Evolutionary conservation across 2,329 filamentous ascomycete genomes (phyloP).

Genomic region (Leptographium radiaticola): DNA sequence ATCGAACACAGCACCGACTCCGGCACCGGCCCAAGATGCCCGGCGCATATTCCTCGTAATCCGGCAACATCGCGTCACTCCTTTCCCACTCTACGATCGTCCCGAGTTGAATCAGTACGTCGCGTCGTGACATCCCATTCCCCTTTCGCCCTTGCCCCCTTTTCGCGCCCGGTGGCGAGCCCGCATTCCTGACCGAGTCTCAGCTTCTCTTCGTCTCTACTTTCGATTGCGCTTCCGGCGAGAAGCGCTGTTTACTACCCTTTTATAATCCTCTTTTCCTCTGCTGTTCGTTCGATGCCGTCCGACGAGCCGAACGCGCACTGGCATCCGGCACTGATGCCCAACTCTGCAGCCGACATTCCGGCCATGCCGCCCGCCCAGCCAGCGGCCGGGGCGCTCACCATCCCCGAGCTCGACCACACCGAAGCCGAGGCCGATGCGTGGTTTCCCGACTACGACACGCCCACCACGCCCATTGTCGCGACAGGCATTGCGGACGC

Average conservation of each 20-base stretch:
- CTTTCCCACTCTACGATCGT: neutral
- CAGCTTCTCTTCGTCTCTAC: neutral
- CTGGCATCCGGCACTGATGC: slow-evolving; percentile 41
- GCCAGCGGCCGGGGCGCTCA: neutral
- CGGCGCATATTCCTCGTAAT: slow-evolving; percentile 4
- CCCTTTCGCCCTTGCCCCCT: neutral
- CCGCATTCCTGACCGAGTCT: neutral
- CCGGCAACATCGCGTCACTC: neutral
- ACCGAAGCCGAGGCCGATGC: slow-evolving; percentile 11
- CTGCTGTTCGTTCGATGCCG: slow-evolving; percentile 21
- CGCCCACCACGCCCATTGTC: neutral
- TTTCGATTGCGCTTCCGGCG: neutral
- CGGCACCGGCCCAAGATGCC: slow-evolving; percentile 4
- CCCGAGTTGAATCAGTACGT: neutral
- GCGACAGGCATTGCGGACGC: neutral
- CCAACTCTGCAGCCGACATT: slow-evolving; percentile 19
- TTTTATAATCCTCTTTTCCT: neutral
- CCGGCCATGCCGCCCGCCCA: neutral
- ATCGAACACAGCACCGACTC: neutral
- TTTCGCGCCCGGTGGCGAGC: neutral
- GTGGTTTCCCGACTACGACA: slow-evolving; percentile 17
- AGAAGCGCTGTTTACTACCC: neutral
- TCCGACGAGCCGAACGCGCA: slow-evolving; percentile 28
- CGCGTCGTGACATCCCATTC: neutral
- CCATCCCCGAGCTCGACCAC: neutral